Evolutionary conservation across 768 basidiomycete species (phyloP).

Genomic region (Fomitopsis serialis): DNA sequence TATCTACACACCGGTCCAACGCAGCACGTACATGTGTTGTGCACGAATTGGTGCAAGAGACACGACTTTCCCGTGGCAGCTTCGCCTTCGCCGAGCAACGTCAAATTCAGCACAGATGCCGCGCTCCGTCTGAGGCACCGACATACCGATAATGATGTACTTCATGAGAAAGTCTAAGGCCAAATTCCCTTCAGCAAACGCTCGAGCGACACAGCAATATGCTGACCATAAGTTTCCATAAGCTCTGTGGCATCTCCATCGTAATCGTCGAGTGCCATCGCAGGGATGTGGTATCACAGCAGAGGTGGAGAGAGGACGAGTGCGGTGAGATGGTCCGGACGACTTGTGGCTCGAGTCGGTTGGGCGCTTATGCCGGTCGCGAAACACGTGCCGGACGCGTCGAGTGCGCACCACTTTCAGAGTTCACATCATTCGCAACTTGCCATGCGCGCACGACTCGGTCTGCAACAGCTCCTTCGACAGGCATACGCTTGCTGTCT

Average conservation of each 20-base stretch:
- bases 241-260: constrained; percentile 86
- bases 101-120: neutral
- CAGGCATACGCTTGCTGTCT: too few species aligned
- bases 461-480: too few species aligned
- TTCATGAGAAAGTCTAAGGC: constrained; percentile 89
- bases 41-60: constrained; percentile 92
- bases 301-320: neutral
- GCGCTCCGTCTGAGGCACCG: neutral
- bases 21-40: constrained; percentile 80
- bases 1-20: neutral
- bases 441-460: too few species aligned
- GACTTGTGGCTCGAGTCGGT: neutral
- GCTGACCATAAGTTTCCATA: constrained; percentile 86
- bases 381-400: neutral
- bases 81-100: constrained; percentile 55
- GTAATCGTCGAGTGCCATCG: constrained; percentile 39
- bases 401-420: too few species aligned
- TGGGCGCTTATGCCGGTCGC: neutral
- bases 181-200: neutral
- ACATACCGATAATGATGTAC: constrained; percentile 90
- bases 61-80: constrained; percentile 98
- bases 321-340: neutral
- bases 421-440: too few species aligned
- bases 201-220: neutral
- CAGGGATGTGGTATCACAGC: neutral